Conservation (phyloP, 768 basidiomycete species). For the Termitomyces sp. region DNA sequence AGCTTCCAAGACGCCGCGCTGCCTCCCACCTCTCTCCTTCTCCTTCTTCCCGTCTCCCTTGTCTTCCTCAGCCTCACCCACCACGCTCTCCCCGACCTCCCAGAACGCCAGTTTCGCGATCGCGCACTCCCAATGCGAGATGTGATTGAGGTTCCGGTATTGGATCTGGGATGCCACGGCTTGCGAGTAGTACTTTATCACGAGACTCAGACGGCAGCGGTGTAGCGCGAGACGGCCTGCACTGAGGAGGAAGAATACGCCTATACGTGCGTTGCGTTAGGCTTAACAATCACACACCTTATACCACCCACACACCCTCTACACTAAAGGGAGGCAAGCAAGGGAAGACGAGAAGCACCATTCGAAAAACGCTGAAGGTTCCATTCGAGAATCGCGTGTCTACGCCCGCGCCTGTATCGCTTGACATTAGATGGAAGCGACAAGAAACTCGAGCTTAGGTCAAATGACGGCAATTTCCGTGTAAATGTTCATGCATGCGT, state of each 20-base stretch:
- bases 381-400: too few relatives aligned
- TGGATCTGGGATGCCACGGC: slow-evolving; percentile 60
- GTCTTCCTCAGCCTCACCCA: not conserved
- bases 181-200: slow-evolving; percentile 67
- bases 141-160: slow-evolving; percentile 68
- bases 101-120: slow-evolving; percentile 70
- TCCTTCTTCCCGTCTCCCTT: not conserved
- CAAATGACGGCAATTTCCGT: too few relatives aligned
- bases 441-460: too few relatives aligned
- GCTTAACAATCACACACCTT: too few relatives aligned
- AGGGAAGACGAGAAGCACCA: too few relatives aligned
- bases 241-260: slow-evolving; percentile 92
- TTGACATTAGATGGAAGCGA: too few relatives aligned
- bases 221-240: slow-evolving; percentile 77
- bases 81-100: slow-evolving; percentile 38
- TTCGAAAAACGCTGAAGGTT: too few relatives aligned
- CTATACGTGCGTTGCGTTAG: too few relatives aligned
- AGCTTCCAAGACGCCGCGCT: slow-evolving; percentile 60
- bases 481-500: too few relatives aligned
- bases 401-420: too few relatives aligned
- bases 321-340: too few relatives aligned
- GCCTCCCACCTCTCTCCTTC: not conserved
- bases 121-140: slow-evolving; percentile 87
- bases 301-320: too few relatives aligned
- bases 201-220: slow-evolving; percentile 65